Evolutionary conservation across 2,329 filamentous ascomycete genomes (phyloP), one percentile per base, ranked within the genome.

Genomic region (Nemania sp.): DNA sequence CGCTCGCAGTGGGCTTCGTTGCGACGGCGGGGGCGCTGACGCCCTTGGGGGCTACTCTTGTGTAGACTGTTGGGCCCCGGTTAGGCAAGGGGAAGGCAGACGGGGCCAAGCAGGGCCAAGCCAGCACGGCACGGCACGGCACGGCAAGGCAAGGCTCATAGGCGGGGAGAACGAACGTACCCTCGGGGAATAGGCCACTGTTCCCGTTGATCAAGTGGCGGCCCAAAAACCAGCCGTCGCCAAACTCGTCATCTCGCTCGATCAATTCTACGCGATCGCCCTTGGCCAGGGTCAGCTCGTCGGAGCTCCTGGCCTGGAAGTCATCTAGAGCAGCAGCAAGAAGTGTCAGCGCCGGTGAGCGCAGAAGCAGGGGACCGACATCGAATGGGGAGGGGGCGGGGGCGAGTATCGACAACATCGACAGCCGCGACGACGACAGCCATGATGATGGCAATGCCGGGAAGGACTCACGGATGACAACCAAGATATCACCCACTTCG

Each of bases 231-330:
- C 90, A 93, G 55, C 91, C 91, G 75, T 96, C 91, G 63, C 90
- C 90, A 74, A 95, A 96, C 74, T 95, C 91, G 74, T 95, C 91
- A 74, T 95, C 91, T 70, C 90, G 85, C 77, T 95, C 91, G 65
- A 94, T 86, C 64, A 96, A 79, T 78, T 94, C 89, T 63, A 96
- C 89, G 65, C 90, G 87, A 71, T 95, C 90, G 69, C 90, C 93
- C 72, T 96, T 96, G 57, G 86, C 81, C 67, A 99, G 82, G 69
- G 87, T 96, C 72, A 99, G 83, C 81, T 99, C 95, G 78, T 99
- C 95, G 59, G 91, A 90, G 76, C 92, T 96, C 68, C 95, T 88
- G 59, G 94, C 93, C 68, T 88, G 81, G 75, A 99, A 98, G 77
- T 97, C 92, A 78, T 99, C 92, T 96, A 65, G 49, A 55, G n/a